Base-by-base conservation (phyloP, 345 rosid species). In the Syzygium aromaticum region DNA sequence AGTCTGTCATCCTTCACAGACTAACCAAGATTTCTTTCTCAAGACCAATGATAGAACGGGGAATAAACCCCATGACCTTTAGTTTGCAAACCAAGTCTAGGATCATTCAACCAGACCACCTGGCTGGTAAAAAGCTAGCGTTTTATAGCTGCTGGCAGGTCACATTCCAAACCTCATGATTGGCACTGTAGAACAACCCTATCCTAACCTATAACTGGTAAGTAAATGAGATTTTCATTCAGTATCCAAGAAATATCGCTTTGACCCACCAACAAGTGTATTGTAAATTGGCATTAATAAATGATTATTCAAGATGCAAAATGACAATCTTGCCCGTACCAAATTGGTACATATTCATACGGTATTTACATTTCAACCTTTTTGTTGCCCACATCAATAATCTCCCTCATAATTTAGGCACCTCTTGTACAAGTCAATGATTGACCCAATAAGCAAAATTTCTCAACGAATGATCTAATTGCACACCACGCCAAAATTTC, bases 401-500 rank as follows among this genome's bases (percentile, higher is more conserved):
- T 83, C 53, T 49, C 21, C 54, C 54, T 49, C 54, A 13, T 30
- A 49, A 19, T 46, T 83, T 38, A 22, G 49, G 82, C 49, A 5
- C 82, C 49, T 73, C 82, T 73, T 51, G 30, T 51, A 51, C 33
- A 51, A 83, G 85, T 83, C 23, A 51, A 14, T 83, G 85, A 83
- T 83, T 25, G 53, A 57, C 21, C 51, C 86, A 38, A 59, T n/a
- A 56, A 64, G 67, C 56, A 86, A 28, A 33, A 85, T 56, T 73
- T 56, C 38, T 64, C 83, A 33, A 57, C 84, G 54, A 84, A 84
- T 51, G 33, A 43, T 84, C 23, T 52, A 46, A 64, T 54, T 1
- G 27, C 82, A 73, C 63, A 85, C 3, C 84, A 22, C 51, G 51
- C 16, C 77, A 85, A 88, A 88, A 88, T 43, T 85, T 52, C 87